Evolutionary conservation across 2,329 filamentous ascomycete genomes (phyloP).

Genomic region (Aureobasidium sp.): DNA sequence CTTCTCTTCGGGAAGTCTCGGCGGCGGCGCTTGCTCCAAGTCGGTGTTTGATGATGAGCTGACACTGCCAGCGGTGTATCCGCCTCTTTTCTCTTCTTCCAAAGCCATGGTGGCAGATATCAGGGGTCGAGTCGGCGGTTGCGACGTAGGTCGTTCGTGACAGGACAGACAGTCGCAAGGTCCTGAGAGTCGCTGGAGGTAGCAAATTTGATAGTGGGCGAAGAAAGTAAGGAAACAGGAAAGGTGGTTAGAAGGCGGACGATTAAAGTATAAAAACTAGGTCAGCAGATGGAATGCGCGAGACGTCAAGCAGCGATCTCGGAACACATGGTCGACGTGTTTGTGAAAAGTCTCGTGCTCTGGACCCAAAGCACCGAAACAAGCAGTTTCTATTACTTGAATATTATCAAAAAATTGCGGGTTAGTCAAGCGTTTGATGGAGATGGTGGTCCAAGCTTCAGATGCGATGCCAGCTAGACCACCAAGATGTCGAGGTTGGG

Average conservation of each 20-base stretch:
- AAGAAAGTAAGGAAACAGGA: constrained; percentile 1
- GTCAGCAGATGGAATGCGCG: constrained; percentile 10
- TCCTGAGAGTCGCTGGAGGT: neutral
- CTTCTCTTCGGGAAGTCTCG: neutral
- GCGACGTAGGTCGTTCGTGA: neutral
- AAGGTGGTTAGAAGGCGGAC: constrained; percentile 6
- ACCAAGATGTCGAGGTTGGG: neutral
- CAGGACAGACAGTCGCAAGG: neutral
- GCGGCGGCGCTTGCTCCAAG: constrained; percentile 3
- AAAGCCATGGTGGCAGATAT: neutral
- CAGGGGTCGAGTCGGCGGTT: neutral
- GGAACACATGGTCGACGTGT: neutral
- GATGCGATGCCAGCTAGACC: neutral
- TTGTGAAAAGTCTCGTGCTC: constrained; percentile 6
- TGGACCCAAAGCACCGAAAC: constrained; percentile 6
- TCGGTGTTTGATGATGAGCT: constrained; percentile 11
- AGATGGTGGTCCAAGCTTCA: constrained; percentile 1
- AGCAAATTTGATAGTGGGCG: neutral
- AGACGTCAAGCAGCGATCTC: constrained; percentile 10
- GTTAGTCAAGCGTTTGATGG: constrained; percentile 7
- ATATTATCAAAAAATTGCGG: constrained; percentile 8
- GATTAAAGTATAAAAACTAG: constrained; percentile 13
- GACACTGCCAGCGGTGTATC: neutral
- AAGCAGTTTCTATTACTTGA: constrained; percentile 4
- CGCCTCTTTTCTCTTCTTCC: constrained; percentile 4